Conservation (phyloP, 2,329 filamentous ascomycete genomes). For the Colletotrichum filicis region DNA sequence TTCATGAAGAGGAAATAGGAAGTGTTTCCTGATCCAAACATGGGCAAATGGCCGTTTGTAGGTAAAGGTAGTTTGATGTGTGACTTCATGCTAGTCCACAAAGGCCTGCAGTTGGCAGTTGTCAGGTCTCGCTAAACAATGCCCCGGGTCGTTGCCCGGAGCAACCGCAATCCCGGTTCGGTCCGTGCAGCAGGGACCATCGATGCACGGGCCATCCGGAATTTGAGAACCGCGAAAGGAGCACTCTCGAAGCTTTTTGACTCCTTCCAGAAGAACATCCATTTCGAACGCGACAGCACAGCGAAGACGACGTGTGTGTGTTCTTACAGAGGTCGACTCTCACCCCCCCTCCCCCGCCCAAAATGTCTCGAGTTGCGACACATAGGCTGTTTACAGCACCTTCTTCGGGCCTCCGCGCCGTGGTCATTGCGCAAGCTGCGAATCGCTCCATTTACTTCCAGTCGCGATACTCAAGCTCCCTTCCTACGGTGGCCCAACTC, state of each 20-base stretch:
- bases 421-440: slow-evolving; percentile 2
- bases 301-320: not conserved
- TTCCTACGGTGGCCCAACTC: slow-evolving; percentile 63
- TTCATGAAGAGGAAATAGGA: slow-evolving; percentile 1
- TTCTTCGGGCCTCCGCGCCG: not conserved
- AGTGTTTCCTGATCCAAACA: not conserved
- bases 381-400: slow-evolving; percentile 19
- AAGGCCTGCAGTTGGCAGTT: slow-evolving; percentile 31
- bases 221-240: not conserved
- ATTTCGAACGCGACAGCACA: not conserved
- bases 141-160: slow-evolving; percentile 30
- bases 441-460: slow-evolving; percentile 18
- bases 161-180: slow-evolving; percentile 25
- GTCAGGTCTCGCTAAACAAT: slow-evolving; percentile 36
- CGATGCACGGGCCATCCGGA: slow-evolving; percentile 22
- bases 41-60: slow-evolving; percentile 29
- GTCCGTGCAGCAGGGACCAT: slow-evolving; percentile 7
- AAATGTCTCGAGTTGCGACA: slow-evolving; percentile 18
- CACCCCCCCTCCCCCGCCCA: not conserved
- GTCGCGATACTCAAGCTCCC: slow-evolving; percentile 48
- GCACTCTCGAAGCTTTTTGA: slow-evolving; percentile 3
- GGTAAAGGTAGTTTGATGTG: slow-evolving; percentile 19
- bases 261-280: not conserved
- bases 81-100: slow-evolving; percentile 23
- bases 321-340: not conserved